phyloP scores from a whole-genome alignment of 129 eudicot genomes.

The Mikania micrantha region DNA sequence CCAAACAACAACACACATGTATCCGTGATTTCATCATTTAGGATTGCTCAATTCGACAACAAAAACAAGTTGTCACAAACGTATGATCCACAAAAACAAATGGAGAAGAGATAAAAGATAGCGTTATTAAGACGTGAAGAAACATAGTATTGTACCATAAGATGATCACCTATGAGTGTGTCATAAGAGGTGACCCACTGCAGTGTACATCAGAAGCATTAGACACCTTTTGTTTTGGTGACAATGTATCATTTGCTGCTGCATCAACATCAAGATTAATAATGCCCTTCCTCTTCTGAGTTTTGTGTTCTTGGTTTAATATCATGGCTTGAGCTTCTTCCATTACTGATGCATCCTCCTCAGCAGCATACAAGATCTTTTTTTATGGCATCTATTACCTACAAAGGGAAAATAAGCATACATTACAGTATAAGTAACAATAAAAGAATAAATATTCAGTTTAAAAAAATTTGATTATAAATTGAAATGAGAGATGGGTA shows the following conservation, averaged over 20 bases:
- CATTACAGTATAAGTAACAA: background rate
- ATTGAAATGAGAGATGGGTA: constrained; percentile 13
- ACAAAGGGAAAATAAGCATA: background rate
- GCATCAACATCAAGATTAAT: constrained; percentile 61
- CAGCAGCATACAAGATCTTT: constrained; percentile 76
- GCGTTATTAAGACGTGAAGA: background rate
- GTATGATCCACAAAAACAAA: background rate
- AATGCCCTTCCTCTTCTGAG: constrained; percentile 71
- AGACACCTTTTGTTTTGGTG: constrained; percentile 78
- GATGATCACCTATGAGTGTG: constrained; percentile 35
- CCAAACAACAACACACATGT: too few species aligned
- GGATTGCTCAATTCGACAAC: background rate
- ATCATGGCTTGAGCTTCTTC: constrained; percentile 78
- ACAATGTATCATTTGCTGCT: constrained; percentile 57
- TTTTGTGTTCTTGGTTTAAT: constrained; percentile 30
- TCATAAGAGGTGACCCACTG: constrained; percentile 77
- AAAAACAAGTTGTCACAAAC: constrained; percentile 12
- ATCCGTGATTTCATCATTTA: background rate
- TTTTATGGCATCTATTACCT: constrained; percentile 70
- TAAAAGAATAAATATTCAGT: background rate
- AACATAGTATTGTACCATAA: background rate
- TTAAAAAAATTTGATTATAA: background rate
- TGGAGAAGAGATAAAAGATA: background rate
- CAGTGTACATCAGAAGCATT: constrained; percentile 90
- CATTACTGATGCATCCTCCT: constrained; percentile 71